Evolutionary conservation across 2,329 filamentous ascomycete species (phyloP).

Genomic region (Sarocladium brachiariae): DNA sequence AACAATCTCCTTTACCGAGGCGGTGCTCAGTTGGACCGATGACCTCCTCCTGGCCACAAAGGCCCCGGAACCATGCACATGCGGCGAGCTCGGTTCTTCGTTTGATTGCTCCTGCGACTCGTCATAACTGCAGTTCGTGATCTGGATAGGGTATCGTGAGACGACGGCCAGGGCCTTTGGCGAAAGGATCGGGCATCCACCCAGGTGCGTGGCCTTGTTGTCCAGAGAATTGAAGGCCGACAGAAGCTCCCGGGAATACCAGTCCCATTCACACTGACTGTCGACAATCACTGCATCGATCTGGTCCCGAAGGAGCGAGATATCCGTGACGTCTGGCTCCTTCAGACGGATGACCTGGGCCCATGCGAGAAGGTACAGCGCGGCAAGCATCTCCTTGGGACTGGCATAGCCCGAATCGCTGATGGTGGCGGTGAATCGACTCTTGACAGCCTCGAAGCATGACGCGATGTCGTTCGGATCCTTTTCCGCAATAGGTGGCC

Average conservation of each 20-base stretch:
- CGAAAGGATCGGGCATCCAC: constrained; percentile 10
- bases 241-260: constrained; percentile 11
- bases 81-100: too few relatives aligned
- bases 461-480: background rate
- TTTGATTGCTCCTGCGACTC: constrained; percentile 1
- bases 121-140: constrained; percentile 11
- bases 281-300: constrained; percentile 4
- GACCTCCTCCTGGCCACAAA: background rate
- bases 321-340: constrained; percentile 1
- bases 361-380: constrained; percentile 11
- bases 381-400: constrained; percentile 10
- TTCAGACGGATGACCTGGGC: constrained; percentile 11
- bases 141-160: constrained; percentile 10
- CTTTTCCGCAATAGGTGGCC: background rate
- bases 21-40: background rate
- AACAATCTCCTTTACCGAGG: constrained; percentile 9
- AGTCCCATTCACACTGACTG: constrained; percentile 10
- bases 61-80: too few relatives aligned
- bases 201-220: constrained; percentile 11
- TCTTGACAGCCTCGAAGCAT: constrained; percentile 7
- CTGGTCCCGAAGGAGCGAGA: constrained; percentile 8
- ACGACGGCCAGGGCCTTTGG: constrained; percentile 10
- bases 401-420: background rate
- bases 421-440: background rate
- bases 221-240: constrained; percentile 12